Conservation (phyloP, 2,329 filamentous ascomycete genomes). For the Fusarium sp. region DNA sequence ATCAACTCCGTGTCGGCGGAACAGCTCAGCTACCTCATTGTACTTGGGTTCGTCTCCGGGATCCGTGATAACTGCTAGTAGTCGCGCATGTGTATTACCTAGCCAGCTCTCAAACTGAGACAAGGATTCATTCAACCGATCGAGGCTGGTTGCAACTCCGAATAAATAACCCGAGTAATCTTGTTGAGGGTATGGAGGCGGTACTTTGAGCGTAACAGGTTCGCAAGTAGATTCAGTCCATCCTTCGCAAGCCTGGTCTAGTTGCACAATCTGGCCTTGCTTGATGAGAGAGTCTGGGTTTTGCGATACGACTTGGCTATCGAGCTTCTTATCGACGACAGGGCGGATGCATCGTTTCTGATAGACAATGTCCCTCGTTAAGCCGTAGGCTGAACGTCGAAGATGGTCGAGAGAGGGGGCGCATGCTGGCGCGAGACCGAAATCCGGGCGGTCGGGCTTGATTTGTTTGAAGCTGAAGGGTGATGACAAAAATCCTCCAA, state of each 20-base stretch:
- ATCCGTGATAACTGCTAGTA: slow-evolving; percentile 63
- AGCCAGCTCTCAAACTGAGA: slow-evolving; percentile 66
- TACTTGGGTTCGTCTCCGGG: slow-evolving; percentile 45
- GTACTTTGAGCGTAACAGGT: slow-evolving; percentile 58
- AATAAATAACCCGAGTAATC: slow-evolving; percentile 64
- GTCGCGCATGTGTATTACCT: slow-evolving; percentile 57
- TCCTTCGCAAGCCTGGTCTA: slow-evolving; percentile 42
- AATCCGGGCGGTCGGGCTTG: slow-evolving; percentile 34
- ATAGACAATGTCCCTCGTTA: slow-evolving; percentile 56
- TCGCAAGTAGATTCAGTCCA: slow-evolving; percentile 48
- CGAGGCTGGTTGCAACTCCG: slow-evolving; percentile 63
- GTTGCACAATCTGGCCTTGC: slow-evolving; percentile 44
- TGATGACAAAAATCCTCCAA: slow-evolving; percentile 26
- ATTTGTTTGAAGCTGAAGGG: slow-evolving; percentile 34
- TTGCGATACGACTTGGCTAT: slow-evolving; percentile 52
- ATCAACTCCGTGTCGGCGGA: slow-evolving; percentile 46
- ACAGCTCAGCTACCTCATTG: slow-evolving; percentile 44
- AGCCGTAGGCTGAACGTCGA: slow-evolving; percentile 42
- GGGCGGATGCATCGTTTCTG: slow-evolving; percentile 57
- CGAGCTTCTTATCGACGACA: slow-evolving; percentile 44
- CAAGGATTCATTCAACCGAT: slow-evolving; percentile 60
- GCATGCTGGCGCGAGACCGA: slow-evolving; percentile 39
- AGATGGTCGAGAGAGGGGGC: slow-evolving; percentile 45
- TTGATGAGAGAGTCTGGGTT: slow-evolving; percentile 51
- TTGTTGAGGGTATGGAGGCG: slow-evolving; percentile 52